Base-by-base conservation (phyloP, 441 rosid genomes). In the Mallotus japonicus region DNA sequence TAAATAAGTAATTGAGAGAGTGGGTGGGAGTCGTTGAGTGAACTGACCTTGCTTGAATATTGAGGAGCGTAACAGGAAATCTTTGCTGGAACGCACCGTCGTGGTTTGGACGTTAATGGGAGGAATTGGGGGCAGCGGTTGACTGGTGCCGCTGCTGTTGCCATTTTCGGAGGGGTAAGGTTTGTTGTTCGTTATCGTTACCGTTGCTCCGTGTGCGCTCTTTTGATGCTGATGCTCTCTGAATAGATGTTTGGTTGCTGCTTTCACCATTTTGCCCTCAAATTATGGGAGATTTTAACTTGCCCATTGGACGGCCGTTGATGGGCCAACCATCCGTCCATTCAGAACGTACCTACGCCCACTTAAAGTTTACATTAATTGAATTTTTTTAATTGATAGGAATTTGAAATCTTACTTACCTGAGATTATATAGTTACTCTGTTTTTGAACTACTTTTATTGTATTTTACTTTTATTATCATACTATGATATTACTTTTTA, bases 41-140 rank as follows among this genome's bases (percentile, higher is more conserved):
- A 81, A 85, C 37, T 67, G 69, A 80, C 87, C 79, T 83, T 81
- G 79, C 6, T 75, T 3, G 80, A 65, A 17, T 10, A 49, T 77
- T 51, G 57, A 50, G 73, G 64, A 72, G 81, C 71, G 65, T 65
- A 71, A 75, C 87, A 81, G 46, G 76, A 57, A 55, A 76, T 9
- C 7, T 62, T 46, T 5, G 55, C 75, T 47, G 71, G 65, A 34
- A 61, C 5, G 51, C 63, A 73, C n/a, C 67, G 78, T 13, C 53
- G 70, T 22, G 77, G 75, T 51, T 68, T 75, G 44, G 57, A 46
- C 50, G 61, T 17, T 14, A 20, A 59, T 40, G 61, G 71, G 46
- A 68, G 75, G 67, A 71, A 75, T n/a, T 73, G 77, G 62, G 40
- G 72, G 76, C 77, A 15, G 42, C 71, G 65, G 66, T 34, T 71